Evolutionary conservation across 768 basidiomycete species (phyloP).

Genomic region (Boletellus emodensis): DNA sequence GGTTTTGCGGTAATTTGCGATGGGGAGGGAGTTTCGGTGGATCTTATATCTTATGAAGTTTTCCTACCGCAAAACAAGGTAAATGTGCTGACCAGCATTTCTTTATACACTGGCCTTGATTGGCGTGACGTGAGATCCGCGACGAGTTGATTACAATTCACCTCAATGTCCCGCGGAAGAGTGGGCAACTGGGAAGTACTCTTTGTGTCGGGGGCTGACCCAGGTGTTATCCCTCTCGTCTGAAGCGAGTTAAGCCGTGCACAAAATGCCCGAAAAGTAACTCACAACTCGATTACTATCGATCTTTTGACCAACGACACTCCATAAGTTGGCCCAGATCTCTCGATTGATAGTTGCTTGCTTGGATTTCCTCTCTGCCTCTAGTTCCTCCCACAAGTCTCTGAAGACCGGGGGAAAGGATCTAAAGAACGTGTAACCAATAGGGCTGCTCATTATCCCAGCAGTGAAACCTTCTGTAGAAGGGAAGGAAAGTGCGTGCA

Average conservation of each 20-base stretch:
- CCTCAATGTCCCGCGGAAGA: constrained; percentile 9
- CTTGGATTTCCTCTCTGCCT: constrained; percentile 51
- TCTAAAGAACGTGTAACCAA: constrained; percentile 65
- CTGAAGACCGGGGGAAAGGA: constrained; percentile 78
- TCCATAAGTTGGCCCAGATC: constrained; percentile 66
- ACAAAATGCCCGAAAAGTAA: background rate
- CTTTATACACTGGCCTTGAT: constrained; percentile 65
- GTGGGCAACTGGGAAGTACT: constrained; percentile 4
- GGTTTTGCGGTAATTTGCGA: constrained; percentile 72
- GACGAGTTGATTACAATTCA: constrained; percentile 49
- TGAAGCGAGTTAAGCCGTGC: constrained; percentile 8
- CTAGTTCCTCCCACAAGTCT: constrained; percentile 91
- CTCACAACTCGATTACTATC: constrained; percentile 40
- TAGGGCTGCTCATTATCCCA: constrained; percentile 41
- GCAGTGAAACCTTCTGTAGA: constrained; percentile 59
- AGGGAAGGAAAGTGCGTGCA: constrained; percentile 74
- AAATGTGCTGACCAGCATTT: constrained; percentile 71
- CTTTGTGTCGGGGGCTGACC: constrained; percentile 18
- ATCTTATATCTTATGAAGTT: constrained; percentile 37
- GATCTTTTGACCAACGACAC: constrained; percentile 63
- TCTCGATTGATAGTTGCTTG: constrained; percentile 64
- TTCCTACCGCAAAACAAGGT: background rate
- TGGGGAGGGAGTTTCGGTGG: constrained; percentile 78
- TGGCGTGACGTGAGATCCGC: constrained; percentile 59
- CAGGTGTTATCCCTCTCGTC: constrained; percentile 17